Evolutionary conservation across 2,329 filamentous ascomycete genomes (phyloP).

Genomic region (Colletotrichum higginsianum): DNA sequence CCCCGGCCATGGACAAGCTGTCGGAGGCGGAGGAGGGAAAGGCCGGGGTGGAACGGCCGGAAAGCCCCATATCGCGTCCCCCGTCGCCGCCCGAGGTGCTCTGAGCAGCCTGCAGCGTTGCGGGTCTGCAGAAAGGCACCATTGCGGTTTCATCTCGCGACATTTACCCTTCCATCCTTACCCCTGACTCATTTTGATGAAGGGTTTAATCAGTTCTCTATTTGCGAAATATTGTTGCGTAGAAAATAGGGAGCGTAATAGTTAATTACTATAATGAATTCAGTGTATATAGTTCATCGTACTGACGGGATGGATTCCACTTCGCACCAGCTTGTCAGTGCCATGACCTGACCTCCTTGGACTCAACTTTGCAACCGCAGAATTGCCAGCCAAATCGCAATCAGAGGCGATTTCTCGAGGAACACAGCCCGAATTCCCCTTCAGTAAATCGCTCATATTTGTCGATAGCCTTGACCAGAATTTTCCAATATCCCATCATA

Average conservation of each 20-base stretch:
- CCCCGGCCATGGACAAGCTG: neutral
- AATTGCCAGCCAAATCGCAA: too few species aligned
- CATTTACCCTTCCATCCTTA: neutral
- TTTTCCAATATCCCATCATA: neutral
- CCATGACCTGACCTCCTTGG: too few species aligned
- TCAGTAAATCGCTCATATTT: neutral
- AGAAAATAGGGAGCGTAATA: too few species aligned
- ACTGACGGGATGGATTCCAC: too few species aligned
- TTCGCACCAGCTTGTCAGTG: too few species aligned
- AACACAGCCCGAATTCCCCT: too few species aligned
- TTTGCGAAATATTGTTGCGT: neutral
- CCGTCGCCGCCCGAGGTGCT: constrained; percentile 20
- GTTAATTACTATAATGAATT: neutral
- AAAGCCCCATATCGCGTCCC: constrained; percentile 5
- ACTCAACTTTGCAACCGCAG: too few species aligned
- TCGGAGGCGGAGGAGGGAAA: constrained; percentile 13
- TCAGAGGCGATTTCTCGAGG: too few species aligned
- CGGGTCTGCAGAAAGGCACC: neutral
- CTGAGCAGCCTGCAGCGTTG: neutral
- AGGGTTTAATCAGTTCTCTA: neutral
- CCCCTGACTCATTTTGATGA: neutral
- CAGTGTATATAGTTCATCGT: constrained; percentile 4
- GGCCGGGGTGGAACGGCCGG: neutral
- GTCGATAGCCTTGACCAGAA: neutral
- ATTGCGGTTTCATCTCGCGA: neutral